Evolutionary conservation across 306 rosid genomes (phyloP).

Genomic region (Rosa chinensis): DNA sequence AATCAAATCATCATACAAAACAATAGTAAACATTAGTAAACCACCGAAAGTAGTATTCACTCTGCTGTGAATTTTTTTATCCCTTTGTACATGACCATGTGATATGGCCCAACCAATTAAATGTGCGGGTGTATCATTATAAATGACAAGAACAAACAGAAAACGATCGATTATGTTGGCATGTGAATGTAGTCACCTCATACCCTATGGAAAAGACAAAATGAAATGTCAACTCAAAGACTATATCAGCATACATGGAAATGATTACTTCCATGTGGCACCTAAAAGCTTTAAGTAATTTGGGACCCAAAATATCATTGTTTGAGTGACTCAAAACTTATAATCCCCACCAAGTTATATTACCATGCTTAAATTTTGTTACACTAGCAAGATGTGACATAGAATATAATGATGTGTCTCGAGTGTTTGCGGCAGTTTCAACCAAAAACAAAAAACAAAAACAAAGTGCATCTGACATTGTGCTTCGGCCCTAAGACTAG

Average conservation of each 20-base stretch:
- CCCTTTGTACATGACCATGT: not conserved
- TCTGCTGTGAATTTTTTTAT: not conserved
- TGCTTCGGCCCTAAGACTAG: too few relatives aligned
- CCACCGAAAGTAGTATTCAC: not conserved
- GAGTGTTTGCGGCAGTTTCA: too few relatives aligned
- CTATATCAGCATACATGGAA: not conserved
- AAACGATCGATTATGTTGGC: not conserved
- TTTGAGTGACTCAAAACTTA: too few relatives aligned
- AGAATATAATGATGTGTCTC: too few relatives aligned
- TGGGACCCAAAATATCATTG: slow-evolving; percentile 7
- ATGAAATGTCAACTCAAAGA: not conserved
- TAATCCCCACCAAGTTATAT: not conserved
- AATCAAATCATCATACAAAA: not conserved
- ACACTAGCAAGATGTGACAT: too few relatives aligned
- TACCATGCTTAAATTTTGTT: not conserved
- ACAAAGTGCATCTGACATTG: too few relatives aligned
- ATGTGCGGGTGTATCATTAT: not conserved
- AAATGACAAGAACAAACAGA: not conserved
- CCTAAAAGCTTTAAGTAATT: not conserved
- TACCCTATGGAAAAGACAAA: not conserved
- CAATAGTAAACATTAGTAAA: not conserved
- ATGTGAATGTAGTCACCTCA: not conserved
- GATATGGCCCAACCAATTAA: not conserved
- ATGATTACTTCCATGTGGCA: not conserved
- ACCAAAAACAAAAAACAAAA: too few relatives aligned